A percentile compares a stretch with the other conserved stretches of the same genome.
Conservation (phyloP, 768 basidiomycete species). For the Boletus vermiculosoides region DNA sequence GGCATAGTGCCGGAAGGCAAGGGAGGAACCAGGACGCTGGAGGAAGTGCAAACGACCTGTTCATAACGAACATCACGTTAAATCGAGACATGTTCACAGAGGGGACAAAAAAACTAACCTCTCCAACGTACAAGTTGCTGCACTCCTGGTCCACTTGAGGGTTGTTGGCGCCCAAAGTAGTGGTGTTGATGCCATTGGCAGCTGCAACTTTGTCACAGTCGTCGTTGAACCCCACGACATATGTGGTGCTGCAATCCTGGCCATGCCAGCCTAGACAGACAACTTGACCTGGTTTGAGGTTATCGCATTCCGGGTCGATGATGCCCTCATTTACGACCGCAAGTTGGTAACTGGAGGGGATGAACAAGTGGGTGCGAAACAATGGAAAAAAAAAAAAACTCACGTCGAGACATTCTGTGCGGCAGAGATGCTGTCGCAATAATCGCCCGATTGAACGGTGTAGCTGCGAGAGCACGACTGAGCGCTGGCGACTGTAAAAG, state of each 20-base stretch:
- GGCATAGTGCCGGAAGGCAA: slow-evolving; percentile 36
- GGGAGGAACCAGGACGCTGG: slow-evolving; percentile 43
- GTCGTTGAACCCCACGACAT: slow-evolving; percentile 57
- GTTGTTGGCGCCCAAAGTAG: slow-evolving; percentile 66
- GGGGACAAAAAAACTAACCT: slow-evolving; percentile 45
- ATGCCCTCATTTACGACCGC: slow-evolving; percentile 53
- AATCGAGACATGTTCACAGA: not conserved
- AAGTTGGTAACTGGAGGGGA: slow-evolving; percentile 63
- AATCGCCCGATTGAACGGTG: slow-evolving; percentile 58
- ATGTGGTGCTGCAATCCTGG: slow-evolving; percentile 61
- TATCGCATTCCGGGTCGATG: slow-evolving; percentile 55
- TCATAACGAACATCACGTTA: not conserved
- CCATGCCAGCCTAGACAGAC: slow-evolving; percentile 63
- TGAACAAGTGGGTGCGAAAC: not conserved
- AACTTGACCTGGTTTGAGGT: slow-evolving; percentile 48
- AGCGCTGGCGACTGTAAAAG: slow-evolving; percentile 24
- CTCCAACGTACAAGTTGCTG: slow-evolving; percentile 71
- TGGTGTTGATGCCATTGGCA: slow-evolving; percentile 44
- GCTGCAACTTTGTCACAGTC: slow-evolving; percentile 52
- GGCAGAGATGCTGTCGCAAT: slow-evolving; percentile 72
- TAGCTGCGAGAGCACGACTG: slow-evolving; percentile 55
- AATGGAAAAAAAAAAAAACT: slow-evolving; percentile 26
- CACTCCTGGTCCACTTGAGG: slow-evolving; percentile 60
- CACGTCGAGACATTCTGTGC: slow-evolving; percentile 63
- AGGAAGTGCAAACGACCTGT: slow-evolving; percentile 56